Conservation (phyloP, 2,329 filamentous ascomycete genomes). For the Colletotrichum magnum region DNA sequence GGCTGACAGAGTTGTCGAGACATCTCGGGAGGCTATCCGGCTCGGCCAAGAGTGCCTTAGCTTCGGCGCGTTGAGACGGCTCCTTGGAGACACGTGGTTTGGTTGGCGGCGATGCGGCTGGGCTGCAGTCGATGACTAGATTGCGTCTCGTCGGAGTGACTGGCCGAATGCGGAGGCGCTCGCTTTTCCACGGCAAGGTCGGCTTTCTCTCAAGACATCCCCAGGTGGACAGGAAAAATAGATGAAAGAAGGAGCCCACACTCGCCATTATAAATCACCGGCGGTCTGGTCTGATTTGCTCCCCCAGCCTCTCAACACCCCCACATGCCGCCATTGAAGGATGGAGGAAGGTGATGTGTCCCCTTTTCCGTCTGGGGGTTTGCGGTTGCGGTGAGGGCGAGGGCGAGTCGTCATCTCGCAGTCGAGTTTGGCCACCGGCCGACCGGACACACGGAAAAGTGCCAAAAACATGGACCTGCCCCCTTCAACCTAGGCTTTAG, state of each 20-base stretch:
- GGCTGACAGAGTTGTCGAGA: slow-evolving; percentile 1
- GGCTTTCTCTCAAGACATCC: slow-evolving; percentile 15
- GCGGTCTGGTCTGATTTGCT: slow-evolving; percentile 1
- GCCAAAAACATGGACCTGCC: slow-evolving; percentile 1
- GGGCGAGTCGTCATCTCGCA: slow-evolving; percentile 5
- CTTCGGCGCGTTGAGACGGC: too few relatives aligned
- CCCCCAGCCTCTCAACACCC: not conserved
- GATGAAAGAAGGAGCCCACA: slow-evolving; percentile 2
- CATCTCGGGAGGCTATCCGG: not conserved
- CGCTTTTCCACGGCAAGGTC: slow-evolving; percentile 31
- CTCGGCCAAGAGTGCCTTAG: not conserved
- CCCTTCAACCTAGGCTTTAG: slow-evolving; percentile 10
- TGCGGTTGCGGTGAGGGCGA: not conserved
- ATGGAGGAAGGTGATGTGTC: not conserved
- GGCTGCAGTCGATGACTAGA: not conserved
- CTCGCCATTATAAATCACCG: slow-evolving; percentile 28
- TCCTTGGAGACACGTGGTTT: slow-evolving; percentile 12
- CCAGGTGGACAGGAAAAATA: too few relatives aligned
- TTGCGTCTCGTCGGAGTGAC: not conserved
- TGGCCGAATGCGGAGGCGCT: not conserved
- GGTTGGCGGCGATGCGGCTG: not conserved
- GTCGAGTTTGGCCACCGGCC: not conserved
- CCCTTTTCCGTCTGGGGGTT: slow-evolving; percentile 23
- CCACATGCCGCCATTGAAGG: slow-evolving; percentile 14
- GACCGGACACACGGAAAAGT: not conserved